A percentile compares a stretch with the other conserved stretches of the same genome.
These are phyloP conservation scores for Aspergillus sparsus DNA, from an alignment of 495 filamentous ascomycete genomes.

Conservation along the genomic window DNA sequence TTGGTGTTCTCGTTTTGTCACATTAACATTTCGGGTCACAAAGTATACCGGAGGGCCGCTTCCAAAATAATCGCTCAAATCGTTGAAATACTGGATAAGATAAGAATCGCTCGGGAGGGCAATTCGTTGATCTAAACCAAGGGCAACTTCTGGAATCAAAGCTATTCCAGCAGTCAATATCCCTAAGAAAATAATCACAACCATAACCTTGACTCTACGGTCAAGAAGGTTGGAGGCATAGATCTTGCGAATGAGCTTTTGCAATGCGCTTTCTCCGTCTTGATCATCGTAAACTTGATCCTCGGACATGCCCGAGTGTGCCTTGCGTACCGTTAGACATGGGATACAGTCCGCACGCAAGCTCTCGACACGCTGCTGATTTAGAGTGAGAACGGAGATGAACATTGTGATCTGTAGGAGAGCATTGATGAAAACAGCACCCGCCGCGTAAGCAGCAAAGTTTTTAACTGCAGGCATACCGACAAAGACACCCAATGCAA, in stretches of 20 bases:
- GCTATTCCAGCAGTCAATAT: conserved; percentile 84
- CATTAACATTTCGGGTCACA: conserved; percentile 78
- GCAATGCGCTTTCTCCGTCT: conserved; percentile 67
- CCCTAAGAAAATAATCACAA: conserved; percentile 80
- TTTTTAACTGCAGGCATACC: conserved; percentile 97
- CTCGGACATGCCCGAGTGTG: conserved; percentile 53
- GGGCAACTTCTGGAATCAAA: conserved; percentile 76
- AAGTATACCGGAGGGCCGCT: conserved; percentile 95
- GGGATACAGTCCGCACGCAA: conserved; percentile 92
- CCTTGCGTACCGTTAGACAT: conserved; percentile 73
- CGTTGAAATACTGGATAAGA: conserved; percentile 90
- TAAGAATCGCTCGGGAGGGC: conserved; percentile 93
- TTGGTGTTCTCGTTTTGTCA: conserved; percentile 71
- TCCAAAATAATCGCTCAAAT: conserved; percentile 88
- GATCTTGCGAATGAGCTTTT: conserved; percentile 80
- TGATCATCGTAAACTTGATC: conserved; percentile 64
- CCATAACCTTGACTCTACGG: conserved; percentile 70
- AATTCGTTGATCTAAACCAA: conserved; percentile 91
- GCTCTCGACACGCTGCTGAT: conserved; percentile 83
- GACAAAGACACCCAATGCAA: conserved; percentile 87
- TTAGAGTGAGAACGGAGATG: conserved; percentile 83
- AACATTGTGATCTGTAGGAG: conserved; percentile 96
- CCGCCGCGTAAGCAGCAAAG: conserved; percentile 94
- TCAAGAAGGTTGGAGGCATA: conserved; percentile 84
- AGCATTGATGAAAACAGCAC: conserved; percentile 95